Percentiles rank a stretch among this genome's conserved stretches.
Conservation (phyloP, 495 filamentous ascomycete species). For the Neurospora tetraspora region DNA sequence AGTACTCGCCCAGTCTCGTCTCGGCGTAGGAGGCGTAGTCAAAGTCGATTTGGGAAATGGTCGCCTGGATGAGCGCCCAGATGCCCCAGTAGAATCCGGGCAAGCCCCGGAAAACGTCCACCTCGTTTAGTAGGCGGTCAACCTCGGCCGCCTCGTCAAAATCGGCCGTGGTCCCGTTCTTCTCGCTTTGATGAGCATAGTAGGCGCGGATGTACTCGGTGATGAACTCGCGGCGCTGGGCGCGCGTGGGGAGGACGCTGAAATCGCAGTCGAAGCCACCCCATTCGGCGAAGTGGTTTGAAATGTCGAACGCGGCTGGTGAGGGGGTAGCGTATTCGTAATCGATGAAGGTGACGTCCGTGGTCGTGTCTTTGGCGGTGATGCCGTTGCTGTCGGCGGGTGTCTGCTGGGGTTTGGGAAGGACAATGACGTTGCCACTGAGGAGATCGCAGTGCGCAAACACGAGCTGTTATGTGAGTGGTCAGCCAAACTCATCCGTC, state of each 20-base stretch:
- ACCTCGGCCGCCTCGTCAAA: slow-evolving; percentile 50
- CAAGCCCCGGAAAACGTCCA: slow-evolving; percentile 79
- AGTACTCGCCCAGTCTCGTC: slow-evolving; percentile 81
- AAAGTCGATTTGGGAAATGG: slow-evolving; percentile 93
- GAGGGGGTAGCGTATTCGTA: slow-evolving; percentile 95
- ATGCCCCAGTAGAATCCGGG: slow-evolving; percentile 88
- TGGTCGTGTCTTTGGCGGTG: slow-evolving; percentile 21
- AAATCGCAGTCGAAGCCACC: slow-evolving; percentile 93
- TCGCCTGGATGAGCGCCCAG: slow-evolving; percentile 93
- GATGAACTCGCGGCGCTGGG: slow-evolving; percentile 73
- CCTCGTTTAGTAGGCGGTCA: slow-evolving; percentile 56
- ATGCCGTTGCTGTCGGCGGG: slow-evolving; percentile 19
- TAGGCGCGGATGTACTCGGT: slow-evolving; percentile 65
- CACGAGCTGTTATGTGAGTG: slow-evolving; percentile 48
- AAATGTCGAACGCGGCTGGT: slow-evolving; percentile 93
- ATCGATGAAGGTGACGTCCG: slow-evolving; percentile 80
- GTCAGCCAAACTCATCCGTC: slow-evolving; percentile 11
- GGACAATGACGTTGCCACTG: slow-evolving; percentile 86
- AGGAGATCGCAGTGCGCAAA: slow-evolving; percentile 95
- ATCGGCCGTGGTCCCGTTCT: slow-evolving; percentile 25
- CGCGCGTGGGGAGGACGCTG: slow-evolving; percentile 66
- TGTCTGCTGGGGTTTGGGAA: slow-evolving; percentile 35
- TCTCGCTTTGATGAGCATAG: slow-evolving; percentile 43
- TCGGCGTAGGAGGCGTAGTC: slow-evolving; percentile 93
- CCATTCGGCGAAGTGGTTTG: slow-evolving; percentile 99